These are phyloP conservation scores for Calonectria naviculata DNA, from an alignment of 2,329 filamentous ascomycete genomes.

Conservation along the genomic window DNA sequence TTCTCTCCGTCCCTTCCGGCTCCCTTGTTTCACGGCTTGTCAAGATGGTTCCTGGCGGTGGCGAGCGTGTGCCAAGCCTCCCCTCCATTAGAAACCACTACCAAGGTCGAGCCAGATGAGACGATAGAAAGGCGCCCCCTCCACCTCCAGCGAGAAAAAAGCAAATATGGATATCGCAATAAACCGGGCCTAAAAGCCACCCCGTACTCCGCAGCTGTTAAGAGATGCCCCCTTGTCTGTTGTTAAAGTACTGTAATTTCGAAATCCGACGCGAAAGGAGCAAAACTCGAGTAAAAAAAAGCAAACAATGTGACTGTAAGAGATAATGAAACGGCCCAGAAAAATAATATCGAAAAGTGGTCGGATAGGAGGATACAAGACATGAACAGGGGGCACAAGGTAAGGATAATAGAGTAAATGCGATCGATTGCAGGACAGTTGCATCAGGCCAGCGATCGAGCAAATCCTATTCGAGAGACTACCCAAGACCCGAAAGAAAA, in stretches of 20 bases:
- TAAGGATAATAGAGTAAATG: not conserved
- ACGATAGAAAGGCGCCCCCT: not conserved
- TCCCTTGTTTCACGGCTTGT: slow-evolving; percentile 1
- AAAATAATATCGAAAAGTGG: slow-evolving; percentile 4
- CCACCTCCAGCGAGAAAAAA: slow-evolving; percentile 6
- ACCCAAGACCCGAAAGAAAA: not conserved
- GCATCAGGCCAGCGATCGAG: not conserved
- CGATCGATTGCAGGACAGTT: not conserved
- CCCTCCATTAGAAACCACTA: not conserved
- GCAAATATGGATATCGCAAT: slow-evolving; percentile 30
- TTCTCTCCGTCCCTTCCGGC: not conserved
- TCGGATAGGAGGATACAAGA: not conserved
- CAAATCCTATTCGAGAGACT: not conserved
- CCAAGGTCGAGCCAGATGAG: slow-evolving; percentile 2
- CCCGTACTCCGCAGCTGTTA: slow-evolving; percentile 28
- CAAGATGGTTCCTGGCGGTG: slow-evolving; percentile 1
- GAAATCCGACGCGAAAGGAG: not conserved
- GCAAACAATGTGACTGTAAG: slow-evolving; percentile 12
- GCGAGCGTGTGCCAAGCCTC: not conserved
- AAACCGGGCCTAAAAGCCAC: slow-evolving; percentile 24
- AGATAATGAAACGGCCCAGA: not conserved
- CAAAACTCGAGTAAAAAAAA: not conserved
- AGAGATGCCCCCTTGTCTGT: slow-evolving; percentile 20
- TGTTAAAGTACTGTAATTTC: slow-evolving; percentile 20
- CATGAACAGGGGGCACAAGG: not conserved